Conservation (phyloP, 1,284 basidiomycete species). For the Melampsora americana region DNA sequence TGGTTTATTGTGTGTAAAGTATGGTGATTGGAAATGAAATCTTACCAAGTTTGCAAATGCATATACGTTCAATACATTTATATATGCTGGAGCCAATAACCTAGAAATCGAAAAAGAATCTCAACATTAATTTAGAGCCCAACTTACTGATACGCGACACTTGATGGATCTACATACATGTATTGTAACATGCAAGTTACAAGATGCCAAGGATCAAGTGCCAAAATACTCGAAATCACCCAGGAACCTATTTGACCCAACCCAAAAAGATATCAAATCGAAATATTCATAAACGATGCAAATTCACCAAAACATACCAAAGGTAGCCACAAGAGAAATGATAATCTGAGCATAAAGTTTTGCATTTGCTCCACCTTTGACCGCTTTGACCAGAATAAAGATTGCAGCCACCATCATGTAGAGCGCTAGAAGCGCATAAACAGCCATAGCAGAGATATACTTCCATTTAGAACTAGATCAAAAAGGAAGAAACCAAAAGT, state of each 20-base stretch:
- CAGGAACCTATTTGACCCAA: slow-evolving; percentile 59
- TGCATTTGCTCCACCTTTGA: background rate
- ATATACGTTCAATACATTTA: slow-evolving; percentile 67
- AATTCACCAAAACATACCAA: slow-evolving; percentile 57
- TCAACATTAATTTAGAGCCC: background rate
- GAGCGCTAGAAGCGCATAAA: slow-evolving; percentile 79
- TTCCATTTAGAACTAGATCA: slow-evolving; percentile 63
- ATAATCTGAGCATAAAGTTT: slow-evolving; percentile 70
- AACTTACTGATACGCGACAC: background rate
- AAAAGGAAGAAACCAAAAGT: background rate
- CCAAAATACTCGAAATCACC: slow-evolving; percentile 60
- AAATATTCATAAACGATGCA: background rate
- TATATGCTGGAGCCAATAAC: slow-evolving; percentile 80
- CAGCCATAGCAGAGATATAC: slow-evolving; percentile 75
- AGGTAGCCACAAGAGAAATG: slow-evolving; percentile 80
- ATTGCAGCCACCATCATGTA: slow-evolving; percentile 70
- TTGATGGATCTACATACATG: slow-evolving; percentile 58
- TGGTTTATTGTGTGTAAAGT: background rate
- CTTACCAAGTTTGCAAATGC: slow-evolving; percentile 69
- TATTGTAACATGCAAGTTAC: slow-evolving; percentile 92
- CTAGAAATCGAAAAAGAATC: slow-evolving; percentile 55
- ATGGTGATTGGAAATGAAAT: slow-evolving; percentile 40
- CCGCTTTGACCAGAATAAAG: slow-evolving; percentile 20
- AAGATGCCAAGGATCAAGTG: slow-evolving; percentile 96
- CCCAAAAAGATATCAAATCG: slow-evolving; percentile 51